These are phyloP conservation scores for Psilocybe sp. DNA, from an alignment of 768 basidiomycete genomes.

Conservation along the genomic window DNA sequence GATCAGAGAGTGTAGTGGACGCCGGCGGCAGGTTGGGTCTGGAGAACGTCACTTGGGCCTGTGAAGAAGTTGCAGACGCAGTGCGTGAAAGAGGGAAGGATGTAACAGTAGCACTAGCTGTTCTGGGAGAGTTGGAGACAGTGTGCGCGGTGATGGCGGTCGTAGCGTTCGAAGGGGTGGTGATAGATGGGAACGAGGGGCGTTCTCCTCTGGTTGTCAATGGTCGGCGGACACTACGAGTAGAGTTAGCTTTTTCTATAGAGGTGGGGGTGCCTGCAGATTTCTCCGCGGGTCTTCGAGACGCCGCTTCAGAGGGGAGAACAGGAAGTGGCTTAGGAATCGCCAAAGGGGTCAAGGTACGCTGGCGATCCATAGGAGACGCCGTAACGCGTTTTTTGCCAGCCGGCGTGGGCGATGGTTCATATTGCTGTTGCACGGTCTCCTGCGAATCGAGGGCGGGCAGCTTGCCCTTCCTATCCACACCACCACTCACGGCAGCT, in stretches of 20 bases:
- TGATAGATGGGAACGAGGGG: slow-evolving; percentile 46
- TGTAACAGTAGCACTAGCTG: slow-evolving; percentile 22
- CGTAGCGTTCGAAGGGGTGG: slow-evolving; percentile 54
- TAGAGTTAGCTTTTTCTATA: slow-evolving; percentile 5
- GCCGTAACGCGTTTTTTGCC: slow-evolving; percentile 23
- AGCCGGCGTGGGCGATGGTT: slow-evolving; percentile 43
- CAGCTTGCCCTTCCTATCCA: slow-evolving; percentile 15
- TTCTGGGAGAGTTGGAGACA: slow-evolving; percentile 39
- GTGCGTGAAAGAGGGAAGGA: slow-evolving; percentile 36
- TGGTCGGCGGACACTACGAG: slow-evolving; percentile 18
- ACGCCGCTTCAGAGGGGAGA: slow-evolving; percentile 54
- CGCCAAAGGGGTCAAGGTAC: slow-evolving; percentile 44
- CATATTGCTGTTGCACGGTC: slow-evolving; percentile 32
- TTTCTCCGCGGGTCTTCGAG: slow-evolving; percentile 13
- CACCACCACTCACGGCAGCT: slow-evolving; percentile 2
- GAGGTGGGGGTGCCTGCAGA: not conserved
- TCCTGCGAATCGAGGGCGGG: slow-evolving; percentile 41
- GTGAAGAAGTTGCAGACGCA: slow-evolving; percentile 44
- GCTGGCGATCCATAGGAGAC: slow-evolving; percentile 34
- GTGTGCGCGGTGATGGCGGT: slow-evolving; percentile 69
- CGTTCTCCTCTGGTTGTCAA: slow-evolving; percentile 42
- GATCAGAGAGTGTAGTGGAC: slow-evolving; percentile 49
- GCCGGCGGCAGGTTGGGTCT: slow-evolving; percentile 54
- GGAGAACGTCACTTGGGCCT: slow-evolving; percentile 61
- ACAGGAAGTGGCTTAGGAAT: slow-evolving; percentile 60